Percentiles rank a stretch among this genome's conserved stretches.
These are phyloP conservation scores for Tricholoma bakamatsutake DNA, from an alignment of 768 basidiomycete species.

Conservation along the genomic window DNA sequence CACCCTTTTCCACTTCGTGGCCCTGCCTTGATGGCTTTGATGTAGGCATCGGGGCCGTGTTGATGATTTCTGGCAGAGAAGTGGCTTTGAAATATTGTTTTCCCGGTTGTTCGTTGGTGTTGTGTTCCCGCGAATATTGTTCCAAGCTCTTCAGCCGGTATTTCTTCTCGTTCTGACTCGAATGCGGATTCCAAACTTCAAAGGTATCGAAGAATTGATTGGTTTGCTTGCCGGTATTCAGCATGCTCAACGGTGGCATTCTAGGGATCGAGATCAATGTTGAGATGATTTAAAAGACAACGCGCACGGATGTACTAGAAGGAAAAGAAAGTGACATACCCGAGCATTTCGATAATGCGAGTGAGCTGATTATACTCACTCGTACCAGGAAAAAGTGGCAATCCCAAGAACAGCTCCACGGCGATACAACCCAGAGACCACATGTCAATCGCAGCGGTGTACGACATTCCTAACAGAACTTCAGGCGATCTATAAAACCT, in stretches of 20 bases:
- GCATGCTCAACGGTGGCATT: slow-evolving; percentile 85
- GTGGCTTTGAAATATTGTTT: slow-evolving; percentile 99
- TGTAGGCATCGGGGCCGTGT: slow-evolving; percentile 87
- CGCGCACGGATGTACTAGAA: background rate
- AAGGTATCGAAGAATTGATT: slow-evolving; percentile 86
- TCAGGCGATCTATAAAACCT: slow-evolving; percentile 98
- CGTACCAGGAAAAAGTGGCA: slow-evolving; percentile 96
- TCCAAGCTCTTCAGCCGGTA: slow-evolving; percentile 87
- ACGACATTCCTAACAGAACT: slow-evolving; percentile 90
- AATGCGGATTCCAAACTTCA: slow-evolving; percentile 55
- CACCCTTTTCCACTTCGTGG: slow-evolving; percentile 89
- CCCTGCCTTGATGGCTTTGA: slow-evolving; percentile 72
- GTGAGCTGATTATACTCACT: slow-evolving; percentile 99
- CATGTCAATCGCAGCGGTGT: slow-evolving; percentile 96
- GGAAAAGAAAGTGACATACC: slow-evolving; percentile 47
- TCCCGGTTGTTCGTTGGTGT: slow-evolving; percentile 93
- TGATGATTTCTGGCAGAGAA: slow-evolving; percentile 91
- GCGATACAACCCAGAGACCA: slow-evolving; percentile 99
- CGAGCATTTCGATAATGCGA: slow-evolving; percentile 96
- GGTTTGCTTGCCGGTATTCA: slow-evolving; percentile 95
- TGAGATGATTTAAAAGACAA: background rate
- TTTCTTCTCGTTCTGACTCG: slow-evolving; percentile 73
- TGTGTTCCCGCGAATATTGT: slow-evolving; percentile 93
- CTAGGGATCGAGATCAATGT: slow-evolving; percentile 33
- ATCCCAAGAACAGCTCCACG: slow-evolving; percentile 93